Conservation (phyloP, 2,329 filamentous ascomycete species). For the Geosmithia putterillii region DNA sequence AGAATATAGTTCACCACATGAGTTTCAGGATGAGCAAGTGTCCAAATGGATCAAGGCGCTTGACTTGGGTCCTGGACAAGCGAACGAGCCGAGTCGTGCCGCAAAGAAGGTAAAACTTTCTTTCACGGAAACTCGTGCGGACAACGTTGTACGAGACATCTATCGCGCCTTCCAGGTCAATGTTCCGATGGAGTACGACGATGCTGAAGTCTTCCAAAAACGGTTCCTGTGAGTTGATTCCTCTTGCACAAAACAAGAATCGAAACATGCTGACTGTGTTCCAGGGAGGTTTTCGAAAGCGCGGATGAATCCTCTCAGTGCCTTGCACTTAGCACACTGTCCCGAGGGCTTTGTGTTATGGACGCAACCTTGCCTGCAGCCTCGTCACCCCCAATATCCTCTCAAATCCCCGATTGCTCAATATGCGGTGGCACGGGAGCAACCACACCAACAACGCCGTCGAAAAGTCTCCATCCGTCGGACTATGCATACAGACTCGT, state of each 20-base stretch:
- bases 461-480: too few relatives aligned
- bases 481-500: not conserved
- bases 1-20: slow-evolving; percentile 13
- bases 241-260: not conserved
- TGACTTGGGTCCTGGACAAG: slow-evolving; percentile 7
- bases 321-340: slow-evolving; percentile 23
- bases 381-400: not conserved
- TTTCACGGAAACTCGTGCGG: not conserved
- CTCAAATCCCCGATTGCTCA: not conserved
- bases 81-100: not conserved
- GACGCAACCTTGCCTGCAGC: slow-evolving; percentile 1
- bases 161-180: not conserved
- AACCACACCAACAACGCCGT: not conserved
- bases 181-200: not conserved
- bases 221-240: not conserved
- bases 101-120: not conserved
- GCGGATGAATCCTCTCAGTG: slow-evolving; percentile 37
- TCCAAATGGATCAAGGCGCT: slow-evolving; percentile 15
- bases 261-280: not conserved
- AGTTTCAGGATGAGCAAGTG: slow-evolving; percentile 15
- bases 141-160: not conserved
- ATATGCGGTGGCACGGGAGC: slow-evolving; percentile 11
- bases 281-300: slow-evolving; percentile 27
- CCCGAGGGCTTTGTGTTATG: slow-evolving; percentile 27
- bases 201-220: not conserved